Evolutionary conservation across 2,329 filamentous ascomycete genomes (phyloP).

Genomic region (Aspergillus tubingensis): DNA sequence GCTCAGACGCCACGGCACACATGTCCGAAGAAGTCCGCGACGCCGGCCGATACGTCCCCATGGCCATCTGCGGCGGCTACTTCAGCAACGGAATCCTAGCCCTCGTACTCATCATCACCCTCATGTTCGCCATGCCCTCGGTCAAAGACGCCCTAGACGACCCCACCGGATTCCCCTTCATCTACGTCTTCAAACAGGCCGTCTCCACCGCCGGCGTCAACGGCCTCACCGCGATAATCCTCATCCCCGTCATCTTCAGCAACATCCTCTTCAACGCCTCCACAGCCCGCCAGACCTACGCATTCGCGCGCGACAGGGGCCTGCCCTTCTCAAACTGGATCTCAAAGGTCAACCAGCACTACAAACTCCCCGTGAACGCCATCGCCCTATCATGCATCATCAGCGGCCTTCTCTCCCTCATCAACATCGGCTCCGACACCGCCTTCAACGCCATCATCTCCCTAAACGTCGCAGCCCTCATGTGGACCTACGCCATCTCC

Average conservation of each 20-base stretch:
- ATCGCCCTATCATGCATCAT: constrained; percentile 35
- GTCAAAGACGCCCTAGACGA: constrained; percentile 41
- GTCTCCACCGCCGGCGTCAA: constrained; percentile 29
- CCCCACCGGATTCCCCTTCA: constrained; percentile 48
- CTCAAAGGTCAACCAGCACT: constrained; percentile 35
- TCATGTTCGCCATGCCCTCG: constrained; percentile 41
- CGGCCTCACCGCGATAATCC: constrained; percentile 43
- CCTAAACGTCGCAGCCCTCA: constrained; percentile 50
- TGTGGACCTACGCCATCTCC: constrained; percentile 54
- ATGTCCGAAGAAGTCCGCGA: constrained; percentile 54
- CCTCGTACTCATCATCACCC: constrained; percentile 48
- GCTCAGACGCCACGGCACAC: constrained; percentile 35
- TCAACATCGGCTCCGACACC: constrained; percentile 54
- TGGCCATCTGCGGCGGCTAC: constrained; percentile 49
- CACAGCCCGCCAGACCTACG: constrained; percentile 44
- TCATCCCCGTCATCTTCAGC: constrained; percentile 42
- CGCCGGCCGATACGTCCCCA: constrained; percentile 48
- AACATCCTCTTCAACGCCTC: constrained; percentile 45
- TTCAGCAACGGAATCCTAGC: constrained; percentile 49
- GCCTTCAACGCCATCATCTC: constrained; percentile 57
- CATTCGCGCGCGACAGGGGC: constrained; percentile 48
- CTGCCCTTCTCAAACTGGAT: constrained; percentile 46
- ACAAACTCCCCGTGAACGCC: constrained; percentile 47
- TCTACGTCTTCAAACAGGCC: constrained; percentile 48
- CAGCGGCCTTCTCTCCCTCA: constrained; percentile 46